Percentiles rank a stretch among this genome's conserved stretches.
Conservation (phyloP, 2,329 filamentous ascomycete genomes). For the Parastagonospora nodorum region DNA sequence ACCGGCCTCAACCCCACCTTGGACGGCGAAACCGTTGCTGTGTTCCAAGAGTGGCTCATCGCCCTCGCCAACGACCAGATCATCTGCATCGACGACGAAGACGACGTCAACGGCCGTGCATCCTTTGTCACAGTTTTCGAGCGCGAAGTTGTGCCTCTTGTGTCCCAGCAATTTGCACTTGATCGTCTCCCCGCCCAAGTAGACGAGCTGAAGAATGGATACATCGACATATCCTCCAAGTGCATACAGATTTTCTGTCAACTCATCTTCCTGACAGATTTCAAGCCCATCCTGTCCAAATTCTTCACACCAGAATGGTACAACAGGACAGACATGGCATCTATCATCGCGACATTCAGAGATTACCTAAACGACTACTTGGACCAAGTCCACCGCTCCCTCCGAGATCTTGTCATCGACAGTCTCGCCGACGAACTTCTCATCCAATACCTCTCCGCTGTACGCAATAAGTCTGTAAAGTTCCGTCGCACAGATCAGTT, state of each 20-base stretch:
- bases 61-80: constrained; percentile 98
- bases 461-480: constrained; percentile 88
- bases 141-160: constrained; percentile 78
- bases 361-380: constrained; percentile 92
- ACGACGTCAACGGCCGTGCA: constrained; percentile 63
- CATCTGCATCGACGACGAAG: constrained; percentile 86
- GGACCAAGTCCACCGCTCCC: constrained; percentile 79
- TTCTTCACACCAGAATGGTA: constrained; percentile 97
- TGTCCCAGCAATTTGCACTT: constrained; percentile 75
- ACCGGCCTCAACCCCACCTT: constrained; percentile 53
- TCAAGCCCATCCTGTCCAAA: constrained; percentile 78
- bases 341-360: constrained; percentile 92
- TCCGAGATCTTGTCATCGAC: constrained; percentile 90
- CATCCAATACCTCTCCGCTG: constrained; percentile 78
- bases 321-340: constrained; percentile 80
- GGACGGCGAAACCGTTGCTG: constrained; percentile 79
- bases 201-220: constrained; percentile 79
- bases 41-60: constrained; percentile 85
- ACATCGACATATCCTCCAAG: constrained; percentile 92
- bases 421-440: constrained; percentile 92
- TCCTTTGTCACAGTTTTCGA: constrained; percentile 88
- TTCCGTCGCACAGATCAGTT: constrained; percentile 87
- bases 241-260: constrained; percentile 86
- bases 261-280: constrained; percentile 90
- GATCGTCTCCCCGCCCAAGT: constrained; percentile 74